These are phyloP conservation scores for Hanseniaspora sp. DNA, from an alignment of 1,139 yeast species.

Conservation along the genomic window DNA sequence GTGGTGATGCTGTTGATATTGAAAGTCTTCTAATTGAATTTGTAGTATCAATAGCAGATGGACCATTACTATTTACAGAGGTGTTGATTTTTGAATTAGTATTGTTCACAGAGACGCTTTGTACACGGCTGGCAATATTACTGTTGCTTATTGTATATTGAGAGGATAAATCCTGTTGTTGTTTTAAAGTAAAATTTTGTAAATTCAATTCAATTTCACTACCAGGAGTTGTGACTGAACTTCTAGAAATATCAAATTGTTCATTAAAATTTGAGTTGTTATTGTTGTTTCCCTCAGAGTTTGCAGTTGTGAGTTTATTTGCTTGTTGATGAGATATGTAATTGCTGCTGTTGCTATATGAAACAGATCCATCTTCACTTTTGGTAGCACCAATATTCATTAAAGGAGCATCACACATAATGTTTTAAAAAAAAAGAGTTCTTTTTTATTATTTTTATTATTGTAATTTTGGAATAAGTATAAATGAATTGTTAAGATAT, in stretches of 20 bases:
- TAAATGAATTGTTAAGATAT: no score
- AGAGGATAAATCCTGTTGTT: background rate
- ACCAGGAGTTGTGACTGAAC: slow-evolving; percentile 2
- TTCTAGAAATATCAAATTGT: background rate
- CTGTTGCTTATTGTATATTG: background rate
- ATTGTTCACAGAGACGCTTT: background rate
- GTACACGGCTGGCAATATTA: background rate
- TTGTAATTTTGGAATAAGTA: no score
- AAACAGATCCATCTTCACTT: background rate
- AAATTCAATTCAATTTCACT: background rate
- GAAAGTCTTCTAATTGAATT: background rate
- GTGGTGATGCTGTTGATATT: slow-evolving; percentile 1
- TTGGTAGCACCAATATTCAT: background rate
- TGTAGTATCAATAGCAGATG: background rate
- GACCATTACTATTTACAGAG: background rate
- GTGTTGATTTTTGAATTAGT: background rate
- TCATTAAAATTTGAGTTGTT: background rate
- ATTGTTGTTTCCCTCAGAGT: background rate
- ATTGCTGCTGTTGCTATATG: background rate
- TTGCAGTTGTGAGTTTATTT: background rate
- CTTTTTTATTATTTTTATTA: no score
- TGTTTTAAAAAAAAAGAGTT: background rate
- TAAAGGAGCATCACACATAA: background rate
- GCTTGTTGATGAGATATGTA: background rate
- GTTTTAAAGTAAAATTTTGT: background rate